phyloP scores from a whole-genome alignment of 2,329 filamentous ascomycete genomes.

The Teratosphaeria viscida region DNA sequence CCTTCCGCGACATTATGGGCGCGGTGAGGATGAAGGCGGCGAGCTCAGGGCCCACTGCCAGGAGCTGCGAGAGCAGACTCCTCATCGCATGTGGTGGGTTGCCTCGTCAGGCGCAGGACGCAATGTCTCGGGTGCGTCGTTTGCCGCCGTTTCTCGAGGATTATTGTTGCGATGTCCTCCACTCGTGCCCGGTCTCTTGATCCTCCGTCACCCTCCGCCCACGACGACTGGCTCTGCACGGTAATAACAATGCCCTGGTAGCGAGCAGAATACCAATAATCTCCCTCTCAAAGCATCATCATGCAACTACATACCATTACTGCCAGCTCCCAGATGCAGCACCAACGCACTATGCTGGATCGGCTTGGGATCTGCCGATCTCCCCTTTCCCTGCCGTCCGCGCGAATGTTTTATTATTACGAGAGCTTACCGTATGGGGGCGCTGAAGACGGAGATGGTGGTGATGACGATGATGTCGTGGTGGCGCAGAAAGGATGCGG shows the following conservation, averaged over 20 bases:
- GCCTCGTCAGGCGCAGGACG: neutral
- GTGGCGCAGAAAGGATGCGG: neutral
- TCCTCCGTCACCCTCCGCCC: neutral
- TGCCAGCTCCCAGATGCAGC: neutral
- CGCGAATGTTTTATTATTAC: neutral
- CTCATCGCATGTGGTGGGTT: constrained; percentile 15
- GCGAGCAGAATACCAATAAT: no score
- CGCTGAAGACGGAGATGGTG: neutral
- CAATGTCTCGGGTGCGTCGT: neutral
- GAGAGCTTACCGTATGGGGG: neutral
- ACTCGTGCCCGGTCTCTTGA: neutral
- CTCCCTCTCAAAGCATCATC: neutral
- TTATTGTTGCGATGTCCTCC: neutral
- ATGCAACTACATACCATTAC: neutral
- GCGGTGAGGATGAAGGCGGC: constrained; percentile 21
- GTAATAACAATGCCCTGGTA: neutral
- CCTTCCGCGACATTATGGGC: constrained; percentile 13
- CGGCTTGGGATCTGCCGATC: neutral
- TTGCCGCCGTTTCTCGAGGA: neutral
- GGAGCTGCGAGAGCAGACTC: constrained; percentile 20
- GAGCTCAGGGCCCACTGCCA: constrained; percentile 26
- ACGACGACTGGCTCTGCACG: neutral
- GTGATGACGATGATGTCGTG: neutral
- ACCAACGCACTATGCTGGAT: neutral
- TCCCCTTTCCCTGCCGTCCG: neutral